phyloP scores from a whole-genome alignment of 306 rosid species.

The Astragalus membranaceus region DNA sequence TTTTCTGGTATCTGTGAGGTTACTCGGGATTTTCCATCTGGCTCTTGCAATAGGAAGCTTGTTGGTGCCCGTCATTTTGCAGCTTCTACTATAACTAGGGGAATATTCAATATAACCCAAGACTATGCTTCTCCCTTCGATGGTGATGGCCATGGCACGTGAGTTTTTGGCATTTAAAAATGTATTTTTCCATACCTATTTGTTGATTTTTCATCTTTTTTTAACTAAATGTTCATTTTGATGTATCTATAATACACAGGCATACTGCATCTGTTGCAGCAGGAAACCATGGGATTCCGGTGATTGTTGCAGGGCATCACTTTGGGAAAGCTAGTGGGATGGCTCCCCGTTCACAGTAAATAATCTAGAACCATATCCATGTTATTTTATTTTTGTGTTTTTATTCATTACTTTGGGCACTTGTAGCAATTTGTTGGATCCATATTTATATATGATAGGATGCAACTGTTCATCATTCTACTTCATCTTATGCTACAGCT shows the following conservation, averaged over 20 bases:
- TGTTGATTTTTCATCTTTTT: neutral
- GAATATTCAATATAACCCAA: constrained; percentile 74
- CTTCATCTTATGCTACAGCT: neutral
- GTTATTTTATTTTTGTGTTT: constrained; percentile 2
- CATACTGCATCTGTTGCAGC: constrained; percentile 96
- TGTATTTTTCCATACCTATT: neutral
- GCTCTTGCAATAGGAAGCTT: constrained; percentile 96
- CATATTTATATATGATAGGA: neutral
- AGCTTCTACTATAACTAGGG: constrained; percentile 93
- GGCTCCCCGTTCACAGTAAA: constrained; percentile 99
- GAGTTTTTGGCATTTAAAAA: constrained; percentile 36
- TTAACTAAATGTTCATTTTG: constrained; percentile 11
- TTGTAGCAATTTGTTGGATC: neutral
- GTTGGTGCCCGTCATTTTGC: constrained; percentile 98
- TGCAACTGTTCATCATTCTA: neutral
- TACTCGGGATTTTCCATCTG: constrained; percentile 92
- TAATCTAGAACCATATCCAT: constrained; percentile 24
- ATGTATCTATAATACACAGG: constrained; percentile 48
- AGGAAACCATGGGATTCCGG: constrained; percentile 98
- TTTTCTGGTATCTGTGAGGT: constrained; percentile 93
- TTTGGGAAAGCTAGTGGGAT: constrained; percentile 99
- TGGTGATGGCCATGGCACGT: constrained; percentile 99
- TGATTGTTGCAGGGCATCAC: constrained; percentile 86
- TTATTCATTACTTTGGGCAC: neutral
- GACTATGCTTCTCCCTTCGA: constrained; percentile 98